Evolutionary conservation across 2,329 filamentous ascomycete genomes (phyloP).

Genomic region (Aaosphaeria pasadenensis): DNA sequence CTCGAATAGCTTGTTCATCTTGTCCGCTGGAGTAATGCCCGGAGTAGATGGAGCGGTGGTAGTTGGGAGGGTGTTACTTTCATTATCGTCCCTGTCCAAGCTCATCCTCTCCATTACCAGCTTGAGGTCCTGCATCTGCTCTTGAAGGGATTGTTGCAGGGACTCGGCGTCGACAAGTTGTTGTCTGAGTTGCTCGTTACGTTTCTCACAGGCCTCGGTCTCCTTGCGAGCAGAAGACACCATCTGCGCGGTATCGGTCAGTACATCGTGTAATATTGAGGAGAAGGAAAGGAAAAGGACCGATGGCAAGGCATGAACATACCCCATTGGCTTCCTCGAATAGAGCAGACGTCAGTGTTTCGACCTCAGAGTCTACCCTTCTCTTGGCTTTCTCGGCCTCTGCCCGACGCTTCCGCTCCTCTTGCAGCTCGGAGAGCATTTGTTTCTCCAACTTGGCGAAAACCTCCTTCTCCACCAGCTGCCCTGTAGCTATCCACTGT

Average conservation of each 20-base stretch:
- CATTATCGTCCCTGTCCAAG: conserved; percentile 68
- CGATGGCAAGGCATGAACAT: conserved; percentile 13
- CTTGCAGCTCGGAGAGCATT: conserved; percentile 39
- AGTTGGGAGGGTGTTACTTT: conserved; percentile 63
- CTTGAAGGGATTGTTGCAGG: conserved; percentile 83
- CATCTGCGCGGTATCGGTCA: conserved; percentile 56
- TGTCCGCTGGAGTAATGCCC: conserved; percentile 57
- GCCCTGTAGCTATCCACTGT: conserved; percentile 66
- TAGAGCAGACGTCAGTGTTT: conserved; percentile 84
- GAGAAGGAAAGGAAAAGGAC: conserved; percentile 9
- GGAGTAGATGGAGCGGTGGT: conserved; percentile 74
- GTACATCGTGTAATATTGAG: not conserved
- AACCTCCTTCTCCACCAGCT: conserved; percentile 71
- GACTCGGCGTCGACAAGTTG: conserved; percentile 85
- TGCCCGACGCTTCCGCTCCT: conserved; percentile 40
- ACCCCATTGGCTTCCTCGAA: conserved; percentile 96
- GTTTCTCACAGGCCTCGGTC: conserved; percentile 74
- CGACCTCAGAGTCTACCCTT: conserved; percentile 87
- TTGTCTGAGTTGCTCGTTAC: conserved; percentile 81
- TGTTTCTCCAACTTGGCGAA: conserved; percentile 57
- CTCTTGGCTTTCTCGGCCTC: conserved; percentile 66
- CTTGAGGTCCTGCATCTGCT: conserved; percentile 90
- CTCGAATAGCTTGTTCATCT: conserved; percentile 61
- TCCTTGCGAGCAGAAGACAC: conserved; percentile 85
- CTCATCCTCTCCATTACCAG: conserved; percentile 86